Evolutionary conservation across 768 basidiomycete species (phyloP).

Genomic region (Mrakia gelida): DNA sequence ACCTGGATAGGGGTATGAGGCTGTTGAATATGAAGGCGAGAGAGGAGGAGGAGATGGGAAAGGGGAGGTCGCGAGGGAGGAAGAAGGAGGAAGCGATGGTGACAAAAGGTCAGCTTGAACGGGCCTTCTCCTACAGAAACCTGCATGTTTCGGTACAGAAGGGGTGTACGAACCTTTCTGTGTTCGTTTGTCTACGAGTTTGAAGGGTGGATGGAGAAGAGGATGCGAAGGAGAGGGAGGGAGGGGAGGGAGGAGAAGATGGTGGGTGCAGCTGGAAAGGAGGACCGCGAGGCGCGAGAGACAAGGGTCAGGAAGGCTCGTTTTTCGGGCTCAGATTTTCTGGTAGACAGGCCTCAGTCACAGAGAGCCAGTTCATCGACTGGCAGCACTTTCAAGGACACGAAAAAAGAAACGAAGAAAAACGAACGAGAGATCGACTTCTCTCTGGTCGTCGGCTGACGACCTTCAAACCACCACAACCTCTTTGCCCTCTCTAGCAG

Average conservation of each 20-base stretch:
- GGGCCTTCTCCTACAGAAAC: neutral
- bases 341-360: too few relatives aligned
- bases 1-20: neutral
- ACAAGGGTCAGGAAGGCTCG: neutral
- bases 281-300: neutral
- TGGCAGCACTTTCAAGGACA: too few relatives aligned
- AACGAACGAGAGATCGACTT: too few relatives aligned
- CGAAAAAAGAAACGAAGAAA: too few relatives aligned
- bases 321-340: too few relatives aligned
- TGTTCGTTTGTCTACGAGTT: neutral
- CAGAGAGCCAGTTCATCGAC: too few relatives aligned
- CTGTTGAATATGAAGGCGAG: neutral
- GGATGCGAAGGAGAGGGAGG: neutral
- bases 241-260: neutral
- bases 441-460: neutral
- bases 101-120: neutral
- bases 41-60: neutral
- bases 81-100: conserved; percentile 16
- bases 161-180: neutral
- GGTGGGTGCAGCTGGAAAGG: neutral
- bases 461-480: neutral
- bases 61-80: neutral
- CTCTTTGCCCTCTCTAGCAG: neutral
- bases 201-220: neutral
- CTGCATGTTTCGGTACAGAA: neutral